Conservation (phyloP, 805 yeast genomes). For the Candida gorgasii region DNA sequence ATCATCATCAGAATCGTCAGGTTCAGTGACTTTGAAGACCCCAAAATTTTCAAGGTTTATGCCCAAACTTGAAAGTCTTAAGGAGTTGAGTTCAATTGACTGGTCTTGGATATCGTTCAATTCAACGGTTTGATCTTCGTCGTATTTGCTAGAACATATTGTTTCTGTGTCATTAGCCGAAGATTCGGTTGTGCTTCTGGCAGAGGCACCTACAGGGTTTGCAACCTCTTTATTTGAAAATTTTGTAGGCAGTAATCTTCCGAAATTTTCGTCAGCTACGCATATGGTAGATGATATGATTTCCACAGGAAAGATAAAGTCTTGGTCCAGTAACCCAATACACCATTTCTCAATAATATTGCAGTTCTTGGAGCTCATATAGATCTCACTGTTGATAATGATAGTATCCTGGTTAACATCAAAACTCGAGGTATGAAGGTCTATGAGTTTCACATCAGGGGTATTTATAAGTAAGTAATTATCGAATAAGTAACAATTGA, state of each 20-base stretch:
- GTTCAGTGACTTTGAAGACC: not conserved
- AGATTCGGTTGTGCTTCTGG: too few relatives aligned
- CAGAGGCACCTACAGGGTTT: too few relatives aligned
- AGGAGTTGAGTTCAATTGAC: not conserved
- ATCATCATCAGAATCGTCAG: constrained; percentile 19
- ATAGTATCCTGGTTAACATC: constrained; percentile 10
- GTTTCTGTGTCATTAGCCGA: too few relatives aligned
- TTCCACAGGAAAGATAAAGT: constrained; percentile 33
- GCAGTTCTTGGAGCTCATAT: constrained; percentile 28
- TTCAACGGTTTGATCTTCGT: constrained; percentile 1
- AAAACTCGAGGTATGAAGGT: constrained; percentile 3
- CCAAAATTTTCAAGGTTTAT: not conserved
- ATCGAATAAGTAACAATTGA: constrained; percentile 33
- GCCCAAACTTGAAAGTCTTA: constrained; percentile 1
- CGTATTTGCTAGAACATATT: too few relatives aligned
- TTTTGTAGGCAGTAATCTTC: too few relatives aligned
- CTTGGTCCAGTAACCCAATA: constrained; percentile 37
- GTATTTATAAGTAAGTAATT: constrained; percentile 24
- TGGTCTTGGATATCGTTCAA: constrained; percentile 1
- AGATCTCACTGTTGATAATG: constrained; percentile 13
- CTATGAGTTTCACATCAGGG: constrained; percentile 6
- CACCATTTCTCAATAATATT: constrained; percentile 47
- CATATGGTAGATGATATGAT: constrained; percentile 33
- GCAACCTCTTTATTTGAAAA: too few relatives aligned
- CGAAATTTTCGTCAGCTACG: not conserved